phyloP scores from a whole-genome alignment of 306 rosid species.

The Dalbergia cultrata region DNA sequence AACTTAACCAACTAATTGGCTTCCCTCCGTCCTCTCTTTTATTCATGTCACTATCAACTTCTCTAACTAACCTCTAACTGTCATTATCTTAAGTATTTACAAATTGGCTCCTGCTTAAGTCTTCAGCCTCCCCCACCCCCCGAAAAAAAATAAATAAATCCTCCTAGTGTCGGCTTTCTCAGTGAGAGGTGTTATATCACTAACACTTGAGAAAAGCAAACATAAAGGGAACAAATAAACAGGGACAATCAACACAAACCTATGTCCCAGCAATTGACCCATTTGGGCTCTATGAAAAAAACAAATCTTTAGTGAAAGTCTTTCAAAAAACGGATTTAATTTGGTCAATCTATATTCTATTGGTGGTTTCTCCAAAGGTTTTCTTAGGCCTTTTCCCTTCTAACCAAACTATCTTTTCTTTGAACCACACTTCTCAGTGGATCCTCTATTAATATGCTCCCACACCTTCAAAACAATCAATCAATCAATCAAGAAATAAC shows the following conservation, averaged over 20 bases:
- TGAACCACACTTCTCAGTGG: constrained; percentile 4
- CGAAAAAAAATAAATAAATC: too few relatives aligned
- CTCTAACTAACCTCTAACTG: too few relatives aligned
- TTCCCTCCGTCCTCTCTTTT: too few relatives aligned
- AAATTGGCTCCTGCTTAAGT: too few relatives aligned
- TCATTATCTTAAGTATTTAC: too few relatives aligned
- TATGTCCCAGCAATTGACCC: neutral
- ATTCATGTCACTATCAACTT: too few relatives aligned
- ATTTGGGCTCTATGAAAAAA: neutral
- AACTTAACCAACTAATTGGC: too few relatives aligned
- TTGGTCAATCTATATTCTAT: neutral
- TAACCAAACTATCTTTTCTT: neutral
- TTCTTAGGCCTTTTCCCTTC: constrained; percentile 2
- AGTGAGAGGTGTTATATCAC: too few relatives aligned
- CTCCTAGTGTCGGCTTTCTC: too few relatives aligned
- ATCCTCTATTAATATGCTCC: neutral
- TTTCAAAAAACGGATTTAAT: neutral
- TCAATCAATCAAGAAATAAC: constrained; percentile 23
- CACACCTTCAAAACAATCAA: neutral
- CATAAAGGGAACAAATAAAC: neutral
- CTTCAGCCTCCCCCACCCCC: too few relatives aligned
- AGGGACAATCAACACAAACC: neutral
- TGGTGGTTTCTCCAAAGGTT: neutral
- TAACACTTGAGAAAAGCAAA: too few relatives aligned
- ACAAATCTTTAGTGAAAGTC: neutral